A percentile compares a stretch with the other conserved stretches of the same genome.
Conservation (phyloP, 768 basidiomycete genomes). For the Auricularia heimuer region DNA sequence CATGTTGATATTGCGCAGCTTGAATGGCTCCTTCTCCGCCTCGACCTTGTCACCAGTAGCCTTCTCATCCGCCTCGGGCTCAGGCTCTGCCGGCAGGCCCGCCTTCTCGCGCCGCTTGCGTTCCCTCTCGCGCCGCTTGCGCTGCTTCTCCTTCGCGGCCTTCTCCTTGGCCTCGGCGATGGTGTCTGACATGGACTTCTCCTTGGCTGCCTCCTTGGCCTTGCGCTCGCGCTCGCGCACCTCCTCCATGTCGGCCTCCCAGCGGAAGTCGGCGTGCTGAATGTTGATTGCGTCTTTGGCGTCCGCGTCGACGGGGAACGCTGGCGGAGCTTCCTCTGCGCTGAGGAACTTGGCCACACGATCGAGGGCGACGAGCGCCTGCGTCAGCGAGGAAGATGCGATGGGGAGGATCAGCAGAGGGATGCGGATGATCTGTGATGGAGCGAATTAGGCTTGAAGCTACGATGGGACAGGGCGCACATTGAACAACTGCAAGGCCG, state of each 20-base stretch:
- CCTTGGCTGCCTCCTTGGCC: slow-evolving; percentile 2
- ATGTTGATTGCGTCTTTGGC: slow-evolving; percentile 27
- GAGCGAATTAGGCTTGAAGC: not conserved
- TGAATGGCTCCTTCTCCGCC: slow-evolving; percentile 30
- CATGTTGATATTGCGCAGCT: slow-evolving; percentile 37
- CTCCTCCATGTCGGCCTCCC: slow-evolving; percentile 28
- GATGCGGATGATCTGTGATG: slow-evolving; percentile 40
- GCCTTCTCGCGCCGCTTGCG: not conserved
- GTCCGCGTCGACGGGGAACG: slow-evolving; percentile 33
- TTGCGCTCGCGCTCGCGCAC: not conserved
- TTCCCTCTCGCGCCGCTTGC: not conserved
- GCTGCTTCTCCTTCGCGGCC: not conserved
- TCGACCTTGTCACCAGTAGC: not conserved
- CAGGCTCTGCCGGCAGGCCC: not conserved
- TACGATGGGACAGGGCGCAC: slow-evolving; percentile 21
- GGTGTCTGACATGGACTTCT: slow-evolving; percentile 10
- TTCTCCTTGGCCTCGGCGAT: slow-evolving; percentile 22
- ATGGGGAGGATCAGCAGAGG: slow-evolving; percentile 51
- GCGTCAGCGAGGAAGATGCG: slow-evolving; percentile 36
- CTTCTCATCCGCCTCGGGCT: not conserved
- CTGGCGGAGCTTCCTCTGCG: slow-evolving; percentile 44
- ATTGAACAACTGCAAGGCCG: slow-evolving; percentile 50
- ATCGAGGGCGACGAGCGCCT: slow-evolving; percentile 39
- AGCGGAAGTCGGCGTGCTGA: slow-evolving; percentile 40
- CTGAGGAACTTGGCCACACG: slow-evolving; percentile 40